Evolutionary conservation across 2,329 filamentous ascomycete genomes (phyloP).

Genomic region (Xylariaceae sp.): DNA sequence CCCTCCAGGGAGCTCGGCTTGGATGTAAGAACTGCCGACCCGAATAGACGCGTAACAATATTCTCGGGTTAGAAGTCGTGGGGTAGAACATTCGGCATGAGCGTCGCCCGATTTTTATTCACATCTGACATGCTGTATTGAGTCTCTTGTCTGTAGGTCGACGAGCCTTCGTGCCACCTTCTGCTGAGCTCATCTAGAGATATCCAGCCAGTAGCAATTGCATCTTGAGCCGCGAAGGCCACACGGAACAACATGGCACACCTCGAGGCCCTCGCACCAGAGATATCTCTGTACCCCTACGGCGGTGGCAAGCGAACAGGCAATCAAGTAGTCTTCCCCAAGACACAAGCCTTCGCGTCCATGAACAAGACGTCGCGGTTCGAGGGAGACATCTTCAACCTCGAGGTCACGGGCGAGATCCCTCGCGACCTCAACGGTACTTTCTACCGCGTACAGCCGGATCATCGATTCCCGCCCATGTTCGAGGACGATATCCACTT

Average conservation of each 20-base stretch:
- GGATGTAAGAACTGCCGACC: too few species aligned
- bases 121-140: too few species aligned
- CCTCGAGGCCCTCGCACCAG: constrained; percentile 30
- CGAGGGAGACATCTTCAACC: constrained; percentile 35
- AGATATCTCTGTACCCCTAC: constrained; percentile 27
- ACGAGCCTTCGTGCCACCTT: too few species aligned
- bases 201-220: too few species aligned
- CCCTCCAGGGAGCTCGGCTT: too few species aligned
- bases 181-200: too few species aligned
- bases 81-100: too few species aligned
- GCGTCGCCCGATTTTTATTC: too few species aligned
- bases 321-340: constrained; percentile 28
- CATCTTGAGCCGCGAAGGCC: too few species aligned
- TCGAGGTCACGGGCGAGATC: constrained; percentile 38
- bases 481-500: constrained; percentile 47
- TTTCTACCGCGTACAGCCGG: constrained; percentile 48
- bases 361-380: constrained; percentile 35
- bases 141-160: too few species aligned
- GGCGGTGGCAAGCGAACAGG: constrained; percentile 24
- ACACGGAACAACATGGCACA: constrained; percentile 30
- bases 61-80: too few species aligned
- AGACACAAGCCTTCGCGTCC: constrained; percentile 29
- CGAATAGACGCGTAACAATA: too few species aligned
- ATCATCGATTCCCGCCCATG: constrained; percentile 49
- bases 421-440: constrained; percentile 41